These are phyloP conservation scores for Suillus sp. DNA, from an alignment of 768 basidiomycete genomes.

Conservation along the genomic window DNA sequence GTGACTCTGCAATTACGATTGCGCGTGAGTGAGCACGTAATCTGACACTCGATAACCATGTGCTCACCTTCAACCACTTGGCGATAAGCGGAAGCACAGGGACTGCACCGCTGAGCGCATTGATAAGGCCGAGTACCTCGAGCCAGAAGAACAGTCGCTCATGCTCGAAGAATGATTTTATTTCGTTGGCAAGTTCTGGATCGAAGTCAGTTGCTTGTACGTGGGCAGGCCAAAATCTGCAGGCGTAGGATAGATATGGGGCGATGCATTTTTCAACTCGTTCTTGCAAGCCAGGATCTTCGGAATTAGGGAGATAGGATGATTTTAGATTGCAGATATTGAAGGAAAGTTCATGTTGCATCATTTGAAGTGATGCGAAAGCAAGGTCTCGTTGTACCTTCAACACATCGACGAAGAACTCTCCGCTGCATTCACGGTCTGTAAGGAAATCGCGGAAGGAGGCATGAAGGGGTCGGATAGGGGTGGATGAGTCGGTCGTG, in stretches of 20 bases:
- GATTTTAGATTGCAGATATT: not conserved
- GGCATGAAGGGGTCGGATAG: not conserved
- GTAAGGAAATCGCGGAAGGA: not conserved
- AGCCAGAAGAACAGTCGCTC: not conserved
- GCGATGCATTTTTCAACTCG: not conserved
- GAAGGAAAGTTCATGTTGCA: not conserved
- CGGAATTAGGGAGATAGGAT: not conserved
- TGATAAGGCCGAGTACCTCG: not conserved
- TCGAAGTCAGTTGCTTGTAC: not conserved
- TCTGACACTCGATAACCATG: not conserved
- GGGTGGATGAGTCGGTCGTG: not conserved
- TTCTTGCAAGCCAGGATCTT: not conserved
- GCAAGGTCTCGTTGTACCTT: not conserved
- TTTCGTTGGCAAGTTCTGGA: not conserved
- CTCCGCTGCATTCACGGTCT: not conserved
- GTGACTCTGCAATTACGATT: not conserved
- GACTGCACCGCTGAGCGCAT: not conserved
- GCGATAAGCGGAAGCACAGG: not conserved
- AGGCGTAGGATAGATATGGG: not conserved
- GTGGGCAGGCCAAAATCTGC: not conserved
- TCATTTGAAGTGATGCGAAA: not conserved
- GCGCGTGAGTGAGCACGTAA: fast-evolving
- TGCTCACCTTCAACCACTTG: not conserved
- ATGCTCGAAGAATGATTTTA: not conserved
- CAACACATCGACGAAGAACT: not conserved